These are phyloP conservation scores for Phytopythium mirpurense DNA, from an alignment of 352 stramenopile genomes.

Conservation along the genomic window DNA sequence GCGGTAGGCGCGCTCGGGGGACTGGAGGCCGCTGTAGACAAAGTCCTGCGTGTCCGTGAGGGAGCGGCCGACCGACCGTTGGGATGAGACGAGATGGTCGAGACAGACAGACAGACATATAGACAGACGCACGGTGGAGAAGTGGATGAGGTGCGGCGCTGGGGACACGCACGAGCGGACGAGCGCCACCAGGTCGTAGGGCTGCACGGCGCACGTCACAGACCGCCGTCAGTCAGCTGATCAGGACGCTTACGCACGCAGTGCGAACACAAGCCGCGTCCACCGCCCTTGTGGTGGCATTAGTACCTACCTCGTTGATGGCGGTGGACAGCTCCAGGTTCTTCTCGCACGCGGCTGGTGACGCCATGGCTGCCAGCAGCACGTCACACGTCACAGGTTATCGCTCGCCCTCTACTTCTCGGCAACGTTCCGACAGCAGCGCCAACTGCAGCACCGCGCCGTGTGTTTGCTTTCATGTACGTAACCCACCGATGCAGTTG, in stretches of 20 bases:
- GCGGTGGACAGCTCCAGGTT: slow-evolving; percentile 22
- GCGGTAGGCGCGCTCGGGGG: slow-evolving; percentile 21
- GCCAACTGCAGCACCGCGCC: no score
- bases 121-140: slow-evolving; percentile 52
- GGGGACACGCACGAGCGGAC: slow-evolving; percentile 15
- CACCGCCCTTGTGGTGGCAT: no score
- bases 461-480: no score
- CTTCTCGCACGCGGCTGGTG: slow-evolving; percentile 48
- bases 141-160: slow-evolving; percentile 40
- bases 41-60: slow-evolving; percentile 38
- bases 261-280: no score
- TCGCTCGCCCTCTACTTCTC: no score
- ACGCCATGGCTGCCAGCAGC: slow-evolving; percentile 42
- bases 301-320: slow-evolving; percentile 64
- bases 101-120: no score
- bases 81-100: no score
- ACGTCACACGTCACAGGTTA: neutral
- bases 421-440: no score
- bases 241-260: no score
- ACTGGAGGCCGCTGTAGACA: slow-evolving; percentile 40
- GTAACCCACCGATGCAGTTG: slow-evolving; percentile 59
- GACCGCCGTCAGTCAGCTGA: no score
- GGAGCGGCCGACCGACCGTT: no score
- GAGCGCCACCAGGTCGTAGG: slow-evolving; percentile 20
- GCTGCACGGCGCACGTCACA: no score